phyloP scores from a whole-genome alignment of 495 filamentous ascomycete species.

The Melanomma pulvis-pyrius region DNA sequence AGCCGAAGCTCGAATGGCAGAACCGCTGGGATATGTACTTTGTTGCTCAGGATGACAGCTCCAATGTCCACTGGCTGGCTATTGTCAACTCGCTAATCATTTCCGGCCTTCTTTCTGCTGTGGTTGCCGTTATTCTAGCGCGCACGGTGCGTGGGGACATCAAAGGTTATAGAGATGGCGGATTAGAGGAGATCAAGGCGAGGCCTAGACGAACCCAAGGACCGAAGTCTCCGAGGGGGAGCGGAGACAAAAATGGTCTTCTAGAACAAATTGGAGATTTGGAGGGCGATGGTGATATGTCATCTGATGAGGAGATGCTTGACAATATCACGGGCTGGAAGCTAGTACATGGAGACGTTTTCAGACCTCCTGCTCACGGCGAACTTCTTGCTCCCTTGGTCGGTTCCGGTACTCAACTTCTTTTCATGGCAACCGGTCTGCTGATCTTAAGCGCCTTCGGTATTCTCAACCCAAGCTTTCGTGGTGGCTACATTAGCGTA shows the following conservation, averaged over 20 bases:
- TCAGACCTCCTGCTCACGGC: conserved; percentile 74
- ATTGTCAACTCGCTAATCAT: conserved; percentile 92
- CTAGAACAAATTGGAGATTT: conserved; percentile 66
- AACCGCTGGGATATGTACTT: conserved; percentile 94
- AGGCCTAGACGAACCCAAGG: conserved; percentile 53
- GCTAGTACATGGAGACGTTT: conserved; percentile 92
- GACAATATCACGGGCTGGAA: conserved; percentile 95
- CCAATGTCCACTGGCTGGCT: conserved; percentile 87
- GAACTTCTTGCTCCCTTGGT: conserved; percentile 81
- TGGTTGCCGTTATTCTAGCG: conserved; percentile 83
- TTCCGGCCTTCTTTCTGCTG: conserved; percentile 75
- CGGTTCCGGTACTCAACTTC: conserved; percentile 85
- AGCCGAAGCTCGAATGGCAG: conserved; percentile 79
- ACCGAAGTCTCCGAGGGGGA: conserved; percentile 53
- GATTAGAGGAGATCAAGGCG: conserved; percentile 68
- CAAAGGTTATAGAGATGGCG: conserved; percentile 68
- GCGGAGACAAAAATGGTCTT: conserved; percentile 60
- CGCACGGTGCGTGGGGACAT: conserved; percentile 83
- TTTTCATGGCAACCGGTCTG: conserved; percentile 82
- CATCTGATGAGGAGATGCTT: conserved; percentile 73
- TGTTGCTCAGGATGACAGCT: conserved; percentile 84
- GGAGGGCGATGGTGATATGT: conserved; percentile 63
- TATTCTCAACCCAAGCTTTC: conserved; percentile 86
- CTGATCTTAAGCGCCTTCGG: conserved; percentile 80
- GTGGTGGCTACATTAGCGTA: conserved; percentile 88